Conservation (phyloP, 495 filamentous ascomycete species). For the Annulohypoxylon maeteangense region DNA sequence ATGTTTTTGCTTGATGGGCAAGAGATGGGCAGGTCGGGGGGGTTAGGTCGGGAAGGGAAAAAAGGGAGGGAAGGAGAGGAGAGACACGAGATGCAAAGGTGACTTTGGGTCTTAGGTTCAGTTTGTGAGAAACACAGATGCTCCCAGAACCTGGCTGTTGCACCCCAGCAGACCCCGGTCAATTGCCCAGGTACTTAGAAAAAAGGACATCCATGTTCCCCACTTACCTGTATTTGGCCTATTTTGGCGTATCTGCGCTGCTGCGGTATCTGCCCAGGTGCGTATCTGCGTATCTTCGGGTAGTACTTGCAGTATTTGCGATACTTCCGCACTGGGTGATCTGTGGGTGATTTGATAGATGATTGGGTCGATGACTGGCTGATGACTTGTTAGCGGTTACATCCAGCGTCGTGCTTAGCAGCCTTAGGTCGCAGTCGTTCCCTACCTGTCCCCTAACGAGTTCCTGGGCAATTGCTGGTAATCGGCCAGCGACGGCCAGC, state of each 20-base stretch:
- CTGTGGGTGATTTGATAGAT: background rate
- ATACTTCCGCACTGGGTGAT: conserved; percentile 6
- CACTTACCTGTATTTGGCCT: conserved; percentile 1
- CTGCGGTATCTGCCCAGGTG: too few species aligned
- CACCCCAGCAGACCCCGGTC: conserved; percentile 13
- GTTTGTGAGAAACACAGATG: conserved; percentile 33
- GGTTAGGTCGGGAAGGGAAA: conserved; percentile 37
- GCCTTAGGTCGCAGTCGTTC: conserved; percentile 12
- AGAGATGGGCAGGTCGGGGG: conserved; percentile 34
- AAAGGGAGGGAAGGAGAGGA: conserved; percentile 10
- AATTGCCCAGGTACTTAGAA: background rate
- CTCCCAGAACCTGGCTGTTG: conserved; percentile 6
- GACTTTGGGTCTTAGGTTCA: conserved; percentile 3
- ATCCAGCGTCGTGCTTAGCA: conserved; percentile 6
- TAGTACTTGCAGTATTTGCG: background rate
- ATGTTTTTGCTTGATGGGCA: conserved; percentile 39
- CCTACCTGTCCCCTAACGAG: background rate
- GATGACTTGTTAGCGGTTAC: conserved; percentile 36
- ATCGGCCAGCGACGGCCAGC: background rate
- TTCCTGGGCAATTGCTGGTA: conserved; percentile 5
- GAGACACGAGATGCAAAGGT: conserved; percentile 36
- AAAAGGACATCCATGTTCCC: background rate
- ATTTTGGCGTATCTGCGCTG: background rate
- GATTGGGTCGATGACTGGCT: conserved; percentile 24
- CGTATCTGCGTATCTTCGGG: background rate